phyloP scores from a whole-genome alignment of 1,284 basidiomycete genomes.

The Meira nashicola region DNA sequence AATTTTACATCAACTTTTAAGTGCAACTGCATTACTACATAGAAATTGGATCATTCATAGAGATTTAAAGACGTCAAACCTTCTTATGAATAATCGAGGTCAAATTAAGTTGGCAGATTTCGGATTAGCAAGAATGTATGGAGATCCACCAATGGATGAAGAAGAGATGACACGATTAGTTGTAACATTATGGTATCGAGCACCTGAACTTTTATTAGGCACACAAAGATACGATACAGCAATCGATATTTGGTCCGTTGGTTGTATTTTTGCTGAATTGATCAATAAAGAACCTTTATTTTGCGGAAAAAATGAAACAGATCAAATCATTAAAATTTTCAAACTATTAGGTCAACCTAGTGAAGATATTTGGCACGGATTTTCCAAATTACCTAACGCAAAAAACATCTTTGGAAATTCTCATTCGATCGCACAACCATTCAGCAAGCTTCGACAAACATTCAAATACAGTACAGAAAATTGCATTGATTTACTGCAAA shows the following conservation, averaged over 20 bases:
- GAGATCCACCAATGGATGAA: conserved; percentile 59
- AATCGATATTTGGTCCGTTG: conserved; percentile 71
- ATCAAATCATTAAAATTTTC: conserved; percentile 86
- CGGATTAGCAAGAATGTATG: conserved; percentile 87
- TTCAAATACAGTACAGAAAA: conserved; percentile 67
- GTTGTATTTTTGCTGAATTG: conserved; percentile 96
- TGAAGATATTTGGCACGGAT: conserved; percentile 78
- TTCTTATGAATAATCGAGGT: conserved; percentile 97
- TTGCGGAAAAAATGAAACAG: conserved; percentile 89
- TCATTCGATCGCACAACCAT: conserved; percentile 22
- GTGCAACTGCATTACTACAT: conserved; percentile 86
- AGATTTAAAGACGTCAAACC: conserved; percentile 93
- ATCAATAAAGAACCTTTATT: conserved; percentile 88
- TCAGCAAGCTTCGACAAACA: conserved; percentile 35
- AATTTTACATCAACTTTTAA: conserved; percentile 85
- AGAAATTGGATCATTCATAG: conserved; percentile 95
- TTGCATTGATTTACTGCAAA: conserved; percentile 78
- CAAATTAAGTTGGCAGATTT: conserved; percentile 99
- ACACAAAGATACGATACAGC: conserved; percentile 34
- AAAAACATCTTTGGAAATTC: conserved; percentile 63
- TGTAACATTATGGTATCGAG: conserved; percentile 96
- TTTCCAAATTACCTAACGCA: conserved; percentile 69
- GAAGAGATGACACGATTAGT: conserved; percentile 95
- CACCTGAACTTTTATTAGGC: conserved; percentile 37
- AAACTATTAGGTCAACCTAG: conserved; percentile 85